These are phyloP conservation scores for Davidsoniella neocaledoniae DNA, from an alignment of 2,329 filamentous ascomycete genomes.

Conservation along the genomic window DNA sequence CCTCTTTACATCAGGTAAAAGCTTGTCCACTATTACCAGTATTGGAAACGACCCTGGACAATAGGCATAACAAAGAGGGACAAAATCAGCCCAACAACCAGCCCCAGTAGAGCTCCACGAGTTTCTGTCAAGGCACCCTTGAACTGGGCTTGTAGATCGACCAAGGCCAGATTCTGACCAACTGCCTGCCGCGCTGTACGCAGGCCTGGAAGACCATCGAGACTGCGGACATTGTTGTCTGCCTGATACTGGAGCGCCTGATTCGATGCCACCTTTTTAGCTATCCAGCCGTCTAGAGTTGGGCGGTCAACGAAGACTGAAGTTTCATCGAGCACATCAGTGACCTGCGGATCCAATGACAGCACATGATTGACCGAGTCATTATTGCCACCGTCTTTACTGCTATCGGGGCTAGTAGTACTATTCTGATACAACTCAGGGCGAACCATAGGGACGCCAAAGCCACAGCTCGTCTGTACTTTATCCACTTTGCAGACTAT, in stretches of 20 bases:
- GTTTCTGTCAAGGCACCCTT: conserved; percentile 15
- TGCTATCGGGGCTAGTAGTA: conserved; percentile 6
- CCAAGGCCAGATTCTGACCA: conserved; percentile 31
- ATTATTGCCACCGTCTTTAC: not conserved
- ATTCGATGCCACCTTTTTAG: conserved; percentile 31
- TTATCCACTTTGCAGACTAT: conserved; percentile 46
- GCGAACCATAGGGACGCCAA: conserved; percentile 39
- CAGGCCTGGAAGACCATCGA: conserved; percentile 44
- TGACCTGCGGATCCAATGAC: not conserved
- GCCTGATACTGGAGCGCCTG: conserved; percentile 38
- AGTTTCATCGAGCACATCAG: conserved; percentile 18
- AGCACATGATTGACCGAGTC: no score
- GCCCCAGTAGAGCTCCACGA: conserved; percentile 18
- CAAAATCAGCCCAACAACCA: conserved; percentile 11
- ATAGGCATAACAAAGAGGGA: not conserved
- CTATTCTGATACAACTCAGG: conserved; percentile 21
- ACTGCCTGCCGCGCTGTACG: conserved; percentile 31
- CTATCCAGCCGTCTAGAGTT: conserved; percentile 35
- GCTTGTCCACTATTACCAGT: not conserved
- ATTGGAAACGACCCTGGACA: not conserved
- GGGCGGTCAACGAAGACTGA: conserved; percentile 35
- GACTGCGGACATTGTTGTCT: conserved; percentile 34
- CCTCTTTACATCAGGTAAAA: no score
- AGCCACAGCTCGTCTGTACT: conserved; percentile 52
- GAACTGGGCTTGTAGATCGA: conserved; percentile 17